Conservation (phyloP, 1,284 basidiomycete genomes). For the Mycena sp. region DNA sequence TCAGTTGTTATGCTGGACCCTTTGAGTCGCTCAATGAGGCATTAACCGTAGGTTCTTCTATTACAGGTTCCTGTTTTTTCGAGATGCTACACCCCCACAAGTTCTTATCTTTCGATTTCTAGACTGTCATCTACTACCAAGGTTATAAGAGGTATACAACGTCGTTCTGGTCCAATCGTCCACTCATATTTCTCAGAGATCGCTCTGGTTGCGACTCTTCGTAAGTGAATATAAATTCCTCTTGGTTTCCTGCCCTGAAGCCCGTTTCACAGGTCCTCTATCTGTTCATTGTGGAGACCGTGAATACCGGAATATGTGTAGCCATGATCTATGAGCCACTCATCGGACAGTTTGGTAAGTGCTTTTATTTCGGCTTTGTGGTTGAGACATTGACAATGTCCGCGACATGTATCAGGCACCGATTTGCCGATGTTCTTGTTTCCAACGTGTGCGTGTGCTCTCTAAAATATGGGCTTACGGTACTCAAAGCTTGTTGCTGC, state of each 20-base stretch:
- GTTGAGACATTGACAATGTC: too few relatives aligned
- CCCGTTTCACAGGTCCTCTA: slow-evolving; percentile 35
- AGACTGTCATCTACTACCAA: slow-evolving; percentile 5
- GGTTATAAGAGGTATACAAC: background rate
- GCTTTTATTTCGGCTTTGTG: background rate
- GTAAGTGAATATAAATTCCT: slow-evolving; percentile 22
- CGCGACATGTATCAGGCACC: background rate
- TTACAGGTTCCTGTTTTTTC: background rate
- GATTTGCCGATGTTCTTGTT: background rate
- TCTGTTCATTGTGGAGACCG: slow-evolving; percentile 41
- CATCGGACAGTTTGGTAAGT: slow-evolving; percentile 42
- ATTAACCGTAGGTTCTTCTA: background rate
- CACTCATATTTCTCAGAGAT: slow-evolving; percentile 30
- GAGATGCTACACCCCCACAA: too few relatives aligned
- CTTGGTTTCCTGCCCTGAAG: background rate
- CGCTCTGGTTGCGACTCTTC: slow-evolving; percentile 37
- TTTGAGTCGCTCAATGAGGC: too few relatives aligned
- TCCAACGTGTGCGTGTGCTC: slow-evolving; percentile 1
- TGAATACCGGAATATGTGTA: slow-evolving; percentile 42
- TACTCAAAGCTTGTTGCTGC: background rate
- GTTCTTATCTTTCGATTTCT: background rate
- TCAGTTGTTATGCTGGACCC: background rate
- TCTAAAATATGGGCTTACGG: background rate
- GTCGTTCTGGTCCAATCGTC: background rate
- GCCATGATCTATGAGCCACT: slow-evolving; percentile 46